Conservation (phyloP, 352 stramenopile genomes). For the Pythium pyrilobum region DNA sequence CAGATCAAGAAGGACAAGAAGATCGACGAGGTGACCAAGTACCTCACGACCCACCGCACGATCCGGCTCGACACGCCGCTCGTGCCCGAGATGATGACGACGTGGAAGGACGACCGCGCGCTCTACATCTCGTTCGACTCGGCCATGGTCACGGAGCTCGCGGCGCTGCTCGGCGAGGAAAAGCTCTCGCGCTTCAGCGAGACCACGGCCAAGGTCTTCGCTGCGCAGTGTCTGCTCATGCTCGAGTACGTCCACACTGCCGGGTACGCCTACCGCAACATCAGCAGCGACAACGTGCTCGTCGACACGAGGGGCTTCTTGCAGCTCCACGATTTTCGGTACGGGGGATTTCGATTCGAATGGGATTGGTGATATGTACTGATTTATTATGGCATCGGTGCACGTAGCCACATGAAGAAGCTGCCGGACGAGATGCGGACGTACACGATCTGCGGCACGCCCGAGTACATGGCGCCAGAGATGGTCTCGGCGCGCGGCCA, state of each 20-base stretch:
- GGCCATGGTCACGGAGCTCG: slow-evolving; percentile 61
- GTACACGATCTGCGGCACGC: slow-evolving; percentile 85
- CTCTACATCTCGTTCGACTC: slow-evolving; percentile 79
- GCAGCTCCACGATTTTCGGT: slow-evolving; percentile 83
- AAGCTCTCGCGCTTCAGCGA: slow-evolving; percentile 53
- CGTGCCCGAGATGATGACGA: slow-evolving; percentile 65
- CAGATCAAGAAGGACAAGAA: slow-evolving; percentile 66
- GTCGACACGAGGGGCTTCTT: slow-evolving; percentile 77
- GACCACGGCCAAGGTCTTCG: slow-evolving; percentile 45
- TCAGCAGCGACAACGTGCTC: slow-evolving; percentile 83
- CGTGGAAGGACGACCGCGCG: slow-evolving; percentile 73
- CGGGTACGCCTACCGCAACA: slow-evolving; percentile 76
- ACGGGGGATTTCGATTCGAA: background rate
- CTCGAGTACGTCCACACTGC: slow-evolving; percentile 81
- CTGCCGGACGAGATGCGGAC: slow-evolving; percentile 75
- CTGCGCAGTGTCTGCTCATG: slow-evolving; percentile 71
- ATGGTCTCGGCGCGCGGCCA: slow-evolving; percentile 84
- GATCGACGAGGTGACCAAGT: slow-evolving; percentile 62
- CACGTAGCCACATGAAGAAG: slow-evolving; percentile 68
- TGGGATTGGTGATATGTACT: background rate
- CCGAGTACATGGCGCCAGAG: slow-evolving; percentile 88
- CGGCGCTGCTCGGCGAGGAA: slow-evolving; percentile 53
- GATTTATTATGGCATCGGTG: background rate
- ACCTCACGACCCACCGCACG: slow-evolving; percentile 60
- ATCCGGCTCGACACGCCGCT: slow-evolving; percentile 67